phyloP scores from a whole-genome alignment of 139 green algal species.

The Closterium sp. region DNA sequence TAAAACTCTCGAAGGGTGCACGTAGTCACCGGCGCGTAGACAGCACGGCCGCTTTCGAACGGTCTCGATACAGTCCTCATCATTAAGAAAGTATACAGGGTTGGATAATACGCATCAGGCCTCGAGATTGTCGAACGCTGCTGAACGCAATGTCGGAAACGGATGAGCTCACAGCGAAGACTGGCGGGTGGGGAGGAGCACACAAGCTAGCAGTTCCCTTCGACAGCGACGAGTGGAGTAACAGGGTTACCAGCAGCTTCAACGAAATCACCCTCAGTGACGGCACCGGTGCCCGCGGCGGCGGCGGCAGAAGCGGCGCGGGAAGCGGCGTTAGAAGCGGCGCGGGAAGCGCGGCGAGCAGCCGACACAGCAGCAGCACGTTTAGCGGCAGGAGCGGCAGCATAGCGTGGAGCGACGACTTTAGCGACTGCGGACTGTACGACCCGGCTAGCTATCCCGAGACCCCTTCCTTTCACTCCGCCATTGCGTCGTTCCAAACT shows the following conservation, averaged over 20 bases:
- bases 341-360: not conserved
- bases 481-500: not conserved
- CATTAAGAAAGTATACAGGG: not conserved
- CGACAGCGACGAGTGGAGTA: not conserved
- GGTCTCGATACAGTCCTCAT: not conserved
- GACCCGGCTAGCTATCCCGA: not conserved
- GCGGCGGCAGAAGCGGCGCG: not conserved
- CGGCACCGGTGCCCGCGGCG: not conserved
- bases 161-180: not conserved
- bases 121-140: not conserved
- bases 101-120: not conserved
- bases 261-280: not conserved
- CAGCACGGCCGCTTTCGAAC: not conserved
- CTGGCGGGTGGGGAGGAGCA: not conserved
- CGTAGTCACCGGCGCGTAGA: too few species aligned
- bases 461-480: not conserved
- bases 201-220: not conserved
- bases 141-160: not conserved
- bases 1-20: too few species aligned
- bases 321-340: not conserved
- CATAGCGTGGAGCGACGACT: not conserved
- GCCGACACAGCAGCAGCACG: not conserved
- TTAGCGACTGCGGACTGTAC: not conserved
- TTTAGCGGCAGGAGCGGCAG: not conserved
- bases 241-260: not conserved